Base-by-base conservation (phyloP, 352 stramenopile species). In the Globisporangium mamillatum region DNA sequence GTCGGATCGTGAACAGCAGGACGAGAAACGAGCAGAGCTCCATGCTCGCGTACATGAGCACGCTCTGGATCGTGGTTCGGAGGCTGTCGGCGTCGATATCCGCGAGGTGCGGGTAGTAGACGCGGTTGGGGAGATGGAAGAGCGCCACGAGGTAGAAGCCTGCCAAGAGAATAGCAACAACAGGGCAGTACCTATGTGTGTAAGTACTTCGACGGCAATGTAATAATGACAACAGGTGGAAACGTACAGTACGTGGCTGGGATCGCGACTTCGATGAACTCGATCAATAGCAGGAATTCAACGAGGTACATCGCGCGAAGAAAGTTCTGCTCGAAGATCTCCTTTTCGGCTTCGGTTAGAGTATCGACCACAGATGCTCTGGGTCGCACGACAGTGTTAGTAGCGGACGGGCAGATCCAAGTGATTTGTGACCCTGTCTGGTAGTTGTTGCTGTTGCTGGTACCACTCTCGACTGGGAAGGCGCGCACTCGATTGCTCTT, bases 241-340 rank as follows among this genome's bases (percentile, higher is more conserved):
- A 25, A 60, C 55, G 67, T 65, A 70, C 57, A 65, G 50, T 70
- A 70, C 36, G 60, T 10, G 52, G 59, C 20, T 44, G 66, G 66
- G 50, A 67, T 71, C 58, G 67, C 62, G 25, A 71, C 59, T 38
- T 71, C 59, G 52, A 57, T 54, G 34, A 67, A 71, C 44, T 71
- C 66, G 66, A 67, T 63, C 1, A 72, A 60, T 20, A 72, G 54
- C 3, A 72, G 16, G 44, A 59, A 72, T 34, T 72, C 67, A 3
- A 41, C 38, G 3, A 72, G 14, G 20, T 64, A 63, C 58, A 67
- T 53, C 4, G 50, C 53, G 4, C 60, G 66, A 3, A 71, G 52
- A 3, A 50, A 12, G 10, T 71, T 61, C 25, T 63, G 48, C 4
- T 41, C 34, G 34, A 41, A 41, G 34, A 12, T 41, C 34, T 41